Conservation (phyloP, 73 alveolate species). For the Halteria grandinella region DNA sequence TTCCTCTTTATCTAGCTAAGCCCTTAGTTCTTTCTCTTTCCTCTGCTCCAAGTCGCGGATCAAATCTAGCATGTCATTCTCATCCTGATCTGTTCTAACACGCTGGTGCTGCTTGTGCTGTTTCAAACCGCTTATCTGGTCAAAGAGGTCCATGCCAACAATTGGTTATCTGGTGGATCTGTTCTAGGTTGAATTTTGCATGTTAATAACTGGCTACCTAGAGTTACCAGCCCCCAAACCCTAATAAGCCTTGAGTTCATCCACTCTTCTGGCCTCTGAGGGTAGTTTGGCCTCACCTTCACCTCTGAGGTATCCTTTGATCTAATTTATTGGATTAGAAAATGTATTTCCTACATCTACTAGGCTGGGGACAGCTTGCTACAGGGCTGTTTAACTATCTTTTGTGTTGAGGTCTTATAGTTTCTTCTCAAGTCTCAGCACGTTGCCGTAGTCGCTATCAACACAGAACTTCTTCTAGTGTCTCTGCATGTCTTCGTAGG, state of each 20-base stretch:
- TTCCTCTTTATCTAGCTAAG: slow-evolving; percentile 82
- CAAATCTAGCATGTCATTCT: slow-evolving; percentile 68
- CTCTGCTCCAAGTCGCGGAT: slow-evolving; percentile 76
- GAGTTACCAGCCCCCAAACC: too few species aligned
- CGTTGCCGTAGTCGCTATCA: slow-evolving; percentile 58
- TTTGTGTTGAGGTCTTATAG: slow-evolving; percentile 20
- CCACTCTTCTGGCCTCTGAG: slow-evolving; percentile 34
- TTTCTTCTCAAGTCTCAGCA: slow-evolving; percentile 34
- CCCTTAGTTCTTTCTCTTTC: slow-evolving; percentile 84
- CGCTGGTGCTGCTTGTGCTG: too few species aligned
- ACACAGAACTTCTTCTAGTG: slow-evolving; percentile 49
- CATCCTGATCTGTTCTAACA: too few species aligned
- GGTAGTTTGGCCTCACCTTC: slow-evolving; percentile 20
- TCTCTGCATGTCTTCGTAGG: slow-evolving; percentile 25
- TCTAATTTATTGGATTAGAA: background rate
- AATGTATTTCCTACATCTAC: too few species aligned
- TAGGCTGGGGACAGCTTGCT: too few species aligned
- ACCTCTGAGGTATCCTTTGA: slow-evolving; percentile 44
- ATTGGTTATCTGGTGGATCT: too few species aligned
- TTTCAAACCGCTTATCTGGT: too few species aligned
- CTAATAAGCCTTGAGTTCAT: slow-evolving; percentile 37
- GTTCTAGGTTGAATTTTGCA: too few species aligned
- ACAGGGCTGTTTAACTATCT: slow-evolving; percentile 16
- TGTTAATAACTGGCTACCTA: too few species aligned
- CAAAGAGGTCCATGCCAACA: too few species aligned